Base-by-base conservation (phyloP, 2,329 filamentous ascomycete species). In the Podosphaera fusca region DNA sequence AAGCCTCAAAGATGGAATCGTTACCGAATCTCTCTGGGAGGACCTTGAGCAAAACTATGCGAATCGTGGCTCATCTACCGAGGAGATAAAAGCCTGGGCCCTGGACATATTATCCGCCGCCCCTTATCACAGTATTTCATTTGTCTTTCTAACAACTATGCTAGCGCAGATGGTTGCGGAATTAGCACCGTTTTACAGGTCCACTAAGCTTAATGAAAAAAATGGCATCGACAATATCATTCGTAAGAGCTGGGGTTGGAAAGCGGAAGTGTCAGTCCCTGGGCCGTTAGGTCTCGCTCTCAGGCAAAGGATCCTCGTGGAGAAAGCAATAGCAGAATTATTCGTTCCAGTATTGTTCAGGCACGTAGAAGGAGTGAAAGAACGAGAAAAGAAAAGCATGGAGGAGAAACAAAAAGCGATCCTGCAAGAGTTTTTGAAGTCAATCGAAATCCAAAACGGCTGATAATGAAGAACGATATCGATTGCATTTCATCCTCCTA, bases 61-160 rank as follows among this genome's bases (percentile, higher is more conserved):
- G 10, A 70, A 76, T 29, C 60, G 62, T 76, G 73, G 60, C 61
- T 65, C 71, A 8, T 68, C 70, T 3, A 66, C 67, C 47, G 79
- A 83, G 57, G 79, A 82, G 51, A 72, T 76, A 50, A 75, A 78
- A 60, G 74, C 74, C 45, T 74, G 72, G 67, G 70, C 92, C 1
- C 77, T 95, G 4, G 89, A 95, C 62, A 76, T 83, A 1, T 75
- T 95, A 1, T 77, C 83, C 0, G 73, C 77, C 1, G 76, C 79
- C 0, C 85, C 87, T 0, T 82, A 83, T 55, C 84, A 94, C 69
- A 92, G 87, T 66, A 89, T 95, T 57, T 84, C 85, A 0, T 94
- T 95, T 65, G 85, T 94, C 1, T 88, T 95, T 61, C 72, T 95
- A 14, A 87, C 84, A 0, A 81, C 85, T 7, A 89, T 88, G 69